Base-by-base conservation (phyloP, 345 rosid species). In the Citrus trifoliata region DNA sequence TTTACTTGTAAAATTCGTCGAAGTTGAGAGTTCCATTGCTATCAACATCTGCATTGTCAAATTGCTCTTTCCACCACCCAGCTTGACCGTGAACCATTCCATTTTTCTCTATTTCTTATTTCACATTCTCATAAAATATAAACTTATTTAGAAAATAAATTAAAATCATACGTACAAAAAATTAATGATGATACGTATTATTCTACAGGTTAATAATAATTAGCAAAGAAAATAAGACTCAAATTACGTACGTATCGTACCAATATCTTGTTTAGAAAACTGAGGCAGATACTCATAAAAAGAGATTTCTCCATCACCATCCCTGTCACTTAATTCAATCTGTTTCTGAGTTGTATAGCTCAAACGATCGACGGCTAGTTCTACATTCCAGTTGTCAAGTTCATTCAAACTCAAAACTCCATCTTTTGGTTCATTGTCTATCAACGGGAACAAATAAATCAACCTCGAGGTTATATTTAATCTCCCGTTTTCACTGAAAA, bases 51-150 rank as follows among this genome's bases (percentile, higher is more conserved):
- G 97, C 90, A 71, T 85, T 90, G 38, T 48, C 76, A 74, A 88
- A 89, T 82, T 83, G 88, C 78, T 86, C 81, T 85, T 82, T 88
- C 92, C 92, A 90, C 97, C 95, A 91, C 48, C 97, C 97, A 59
- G 89, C 95, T 64, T 91, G 89, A 62, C 97, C 93, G 37, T 89
- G 90, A 40, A 73, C 85, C 81, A 55, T 87, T 27, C 75, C 86
- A 73, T 86, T 88, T 83, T 71, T 75, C 73, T 83, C 95, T 92
- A 82, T 63, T 64, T 63, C 32, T 46, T 12, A 64, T 48, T 79
- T 22, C 56, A 73, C 8, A 60, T 55, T 30, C 28, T 16, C 51
- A 46, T 13, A 46, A 46, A 28, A 27, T 28, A 24, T 28, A 63
- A 63, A 28, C 14, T 27, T 25, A 25, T 61, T 61, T 32, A 56